Base-by-base conservation (phyloP, 352 stramenopile species). In the Phytophthora vignae region DNA sequence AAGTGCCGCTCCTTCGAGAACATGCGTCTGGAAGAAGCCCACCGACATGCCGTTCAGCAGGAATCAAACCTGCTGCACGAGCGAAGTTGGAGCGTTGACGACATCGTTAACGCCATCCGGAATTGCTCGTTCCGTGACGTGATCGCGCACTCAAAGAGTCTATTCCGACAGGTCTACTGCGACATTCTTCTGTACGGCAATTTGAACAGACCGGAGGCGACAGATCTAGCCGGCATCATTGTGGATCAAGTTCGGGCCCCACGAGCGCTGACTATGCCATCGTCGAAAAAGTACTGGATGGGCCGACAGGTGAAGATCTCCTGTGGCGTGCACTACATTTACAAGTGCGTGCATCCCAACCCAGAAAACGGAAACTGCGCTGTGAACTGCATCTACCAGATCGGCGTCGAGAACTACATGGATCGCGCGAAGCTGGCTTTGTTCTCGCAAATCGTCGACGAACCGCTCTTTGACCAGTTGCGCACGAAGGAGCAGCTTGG, bases 401-500 rank as follows among this genome's bases (percentile, higher is more conserved):
- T 91, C 60, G 67, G 60, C n/a, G 55, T 61, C 40, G 82, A 89
- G 60, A 82, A 78, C 6, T 70, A 78, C 57, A 48, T 64, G 31
- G 61, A 82, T 17, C 82, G 84, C 29, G 84, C 78, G 21, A 70
- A 71, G 17, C 44, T 88, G 22, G 85, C 77, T 17, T 71, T 93
- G 65, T 80, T 93, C 44, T 81, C 72, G n/a, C 81, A 89, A 62
- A 65, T 93, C 33, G 72, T 90, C 14, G 75, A 83, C 15, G 83
- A 91, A 38, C 83, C 85, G 4, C 81, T 85, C 33, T 93, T 93
- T 55, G 74, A 90, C 57, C 75, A 85, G 46, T 65, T 93, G 22
- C 80, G 85, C 10, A 93, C 85, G 17, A 77, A 87, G 38, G 85
- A 93, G 54, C 85, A 93, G 58, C 78, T 93, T 22, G 85, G 85